These are phyloP conservation scores for Agroathelia rolfsii DNA, from an alignment of 1,284 basidiomycete species.

Conservation along the genomic window DNA sequence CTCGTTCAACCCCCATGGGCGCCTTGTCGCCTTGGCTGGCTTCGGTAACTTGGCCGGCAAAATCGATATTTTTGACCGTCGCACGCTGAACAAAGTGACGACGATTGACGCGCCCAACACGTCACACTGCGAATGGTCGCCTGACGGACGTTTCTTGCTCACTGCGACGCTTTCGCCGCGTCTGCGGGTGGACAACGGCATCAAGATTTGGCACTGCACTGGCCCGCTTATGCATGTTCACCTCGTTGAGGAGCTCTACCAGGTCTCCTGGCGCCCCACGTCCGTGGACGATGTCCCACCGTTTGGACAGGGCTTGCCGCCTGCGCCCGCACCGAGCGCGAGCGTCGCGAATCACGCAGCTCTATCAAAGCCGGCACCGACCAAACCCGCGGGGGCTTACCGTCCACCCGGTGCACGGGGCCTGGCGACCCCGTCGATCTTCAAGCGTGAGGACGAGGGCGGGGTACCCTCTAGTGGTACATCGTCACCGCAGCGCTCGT, in stretches of 20 bases:
- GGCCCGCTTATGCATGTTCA: constrained; percentile 80
- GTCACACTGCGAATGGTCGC: constrained; percentile 91
- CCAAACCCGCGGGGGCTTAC: constrained; percentile 75
- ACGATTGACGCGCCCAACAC: constrained; percentile 92
- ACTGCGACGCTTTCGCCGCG: constrained; percentile 93
- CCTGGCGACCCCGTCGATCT: constrained; percentile 73
- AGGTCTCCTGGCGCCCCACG: constrained; percentile 76
- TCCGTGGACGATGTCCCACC: constrained; percentile 53
- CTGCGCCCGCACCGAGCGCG: constrained; percentile 63
- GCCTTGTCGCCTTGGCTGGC: constrained; percentile 82
- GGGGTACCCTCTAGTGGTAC: constrained; percentile 45
- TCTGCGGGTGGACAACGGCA: constrained; percentile 92
- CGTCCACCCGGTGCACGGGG: constrained; percentile 90
- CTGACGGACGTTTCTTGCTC: constrained; percentile 86
- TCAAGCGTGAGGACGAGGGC: constrained; percentile 83
- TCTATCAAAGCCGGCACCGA: constrained; percentile 31
- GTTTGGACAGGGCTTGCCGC: constrained; percentile 69
- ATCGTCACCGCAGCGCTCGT: constrained; percentile 48
- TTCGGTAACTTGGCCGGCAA: constrained; percentile 96
- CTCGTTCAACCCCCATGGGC: constrained; percentile 90
- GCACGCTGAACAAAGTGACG: constrained; percentile 73
- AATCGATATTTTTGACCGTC: constrained; percentile 87
- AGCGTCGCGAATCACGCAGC: constrained; percentile 37
- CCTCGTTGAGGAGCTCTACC: constrained; percentile 78
- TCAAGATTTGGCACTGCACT: constrained; percentile 92